Evolutionary conservation across 2,329 filamentous ascomycete genomes (phyloP).

Genomic region (Corinectria fuckeliana): DNA sequence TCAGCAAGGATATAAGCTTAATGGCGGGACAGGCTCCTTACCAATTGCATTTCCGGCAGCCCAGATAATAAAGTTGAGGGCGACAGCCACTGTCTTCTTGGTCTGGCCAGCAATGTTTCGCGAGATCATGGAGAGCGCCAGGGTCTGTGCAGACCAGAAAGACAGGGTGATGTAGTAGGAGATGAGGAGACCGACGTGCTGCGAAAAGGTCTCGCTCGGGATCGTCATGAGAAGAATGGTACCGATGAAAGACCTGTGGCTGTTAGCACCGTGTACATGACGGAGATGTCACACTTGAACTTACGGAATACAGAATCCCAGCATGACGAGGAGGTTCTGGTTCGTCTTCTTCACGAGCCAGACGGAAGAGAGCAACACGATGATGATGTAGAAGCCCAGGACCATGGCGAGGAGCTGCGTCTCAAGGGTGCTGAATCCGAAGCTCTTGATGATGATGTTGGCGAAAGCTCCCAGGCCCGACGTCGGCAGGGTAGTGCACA

Average conservation of each 20-base stretch:
- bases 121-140: conserved; percentile 70
- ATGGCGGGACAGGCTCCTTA: conserved; percentile 32
- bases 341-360: conserved; percentile 71
- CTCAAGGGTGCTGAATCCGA: conserved; percentile 69
- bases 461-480: conserved; percentile 76
- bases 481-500: conserved; percentile 77
- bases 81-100: conserved; percentile 73
- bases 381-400: conserved; percentile 74
- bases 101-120: conserved; percentile 76
- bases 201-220: conserved; percentile 60
- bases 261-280: conserved; percentile 6
- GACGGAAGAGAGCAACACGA: conserved; percentile 69
- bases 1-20: neutral
- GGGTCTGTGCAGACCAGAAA: conserved; percentile 77
- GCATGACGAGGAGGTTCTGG: conserved; percentile 74
- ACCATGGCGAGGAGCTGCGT: conserved; percentile 80
- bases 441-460: conserved; percentile 75
- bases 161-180: conserved; percentile 79
- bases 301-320: conserved; percentile 69
- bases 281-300: neutral
- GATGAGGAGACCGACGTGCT: conserved; percentile 71
- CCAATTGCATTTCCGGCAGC: conserved; percentile 71
- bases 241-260: conserved; percentile 67
- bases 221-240: conserved; percentile 77
- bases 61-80: conserved; percentile 75